phyloP scores from a whole-genome alignment of 768 basidiomycete species.

The Lentinula aciculospora region DNA sequence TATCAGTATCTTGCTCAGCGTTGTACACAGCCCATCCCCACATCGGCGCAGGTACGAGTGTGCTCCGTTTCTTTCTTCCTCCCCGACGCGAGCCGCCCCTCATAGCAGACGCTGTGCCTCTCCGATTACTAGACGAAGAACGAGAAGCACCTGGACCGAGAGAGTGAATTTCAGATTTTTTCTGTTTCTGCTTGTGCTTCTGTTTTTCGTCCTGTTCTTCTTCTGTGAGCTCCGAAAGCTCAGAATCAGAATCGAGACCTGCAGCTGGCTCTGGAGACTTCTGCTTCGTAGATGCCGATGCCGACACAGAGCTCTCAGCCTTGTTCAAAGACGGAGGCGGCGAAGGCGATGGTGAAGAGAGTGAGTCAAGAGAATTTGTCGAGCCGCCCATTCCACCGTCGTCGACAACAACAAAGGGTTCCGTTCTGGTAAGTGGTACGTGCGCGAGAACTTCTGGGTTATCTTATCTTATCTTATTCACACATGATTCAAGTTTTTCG shows the following conservation, averaged over 20 bases:
- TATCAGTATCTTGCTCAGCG: conserved; percentile 35
- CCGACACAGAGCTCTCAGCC: background rate
- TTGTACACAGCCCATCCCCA: conserved; percentile 76
- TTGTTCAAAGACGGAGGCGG: conserved; percentile 29
- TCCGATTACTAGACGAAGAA: background rate
- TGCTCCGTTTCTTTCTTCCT: conserved; percentile 51
- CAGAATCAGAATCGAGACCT: conserved; percentile 58
- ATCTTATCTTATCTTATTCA: conserved; percentile 33
- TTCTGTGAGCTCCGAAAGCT: conserved; percentile 80
- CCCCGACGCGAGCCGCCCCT: conserved; percentile 12
- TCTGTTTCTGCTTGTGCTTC: conserved; percentile 15
- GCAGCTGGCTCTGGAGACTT: conserved; percentile 15
- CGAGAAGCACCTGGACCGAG: background rate
- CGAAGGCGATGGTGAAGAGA: conserved; percentile 66
- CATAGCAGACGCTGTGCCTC: conserved; percentile 6
- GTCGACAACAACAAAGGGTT: conserved; percentile 20
- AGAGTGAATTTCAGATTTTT: background rate
- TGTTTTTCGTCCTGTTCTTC: conserved; percentile 59
- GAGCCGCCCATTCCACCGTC: conserved; percentile 46
- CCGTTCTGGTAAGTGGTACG: conserved; percentile 26
- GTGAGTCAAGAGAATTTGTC: conserved; percentile 56
- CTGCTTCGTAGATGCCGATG: conserved; percentile 9
- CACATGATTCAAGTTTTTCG: too few species aligned
- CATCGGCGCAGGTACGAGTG: conserved; percentile 74
- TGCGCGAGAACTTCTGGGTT: conserved; percentile 29